Percentiles rank a stretch among this genome's conserved stretches.
phyloP scores from a whole-genome alignment of 805 yeast species.

The Wickerhamiella australiensis region DNA sequence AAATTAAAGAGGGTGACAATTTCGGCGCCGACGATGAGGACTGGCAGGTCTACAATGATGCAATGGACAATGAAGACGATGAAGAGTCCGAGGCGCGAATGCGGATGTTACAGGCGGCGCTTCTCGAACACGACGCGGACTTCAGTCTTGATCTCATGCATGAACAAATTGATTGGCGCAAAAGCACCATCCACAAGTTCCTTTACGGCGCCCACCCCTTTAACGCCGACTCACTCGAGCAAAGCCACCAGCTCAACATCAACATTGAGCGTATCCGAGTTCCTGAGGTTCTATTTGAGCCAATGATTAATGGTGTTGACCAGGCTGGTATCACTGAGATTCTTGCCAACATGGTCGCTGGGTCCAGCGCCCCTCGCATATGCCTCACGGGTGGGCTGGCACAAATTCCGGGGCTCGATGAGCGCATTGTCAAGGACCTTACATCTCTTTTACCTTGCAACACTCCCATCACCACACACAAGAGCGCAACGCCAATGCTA shows the following conservation, averaged over 20 bases:
- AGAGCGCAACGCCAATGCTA: constrained; percentile 52
- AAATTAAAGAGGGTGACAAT: constrained; percentile 60
- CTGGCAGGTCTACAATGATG: constrained; percentile 65
- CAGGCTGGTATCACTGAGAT: constrained; percentile 89
- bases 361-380: constrained; percentile 39
- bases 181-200: constrained; percentile 66
- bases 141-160: constrained; percentile 77
- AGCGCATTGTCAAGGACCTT: constrained; percentile 59
- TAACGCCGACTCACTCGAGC: constrained; percentile 69
- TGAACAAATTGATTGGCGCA: constrained; percentile 77
- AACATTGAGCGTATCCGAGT: constrained; percentile 84
- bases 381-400: constrained; percentile 83
- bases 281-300: constrained; percentile 87
- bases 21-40: constrained; percentile 94
- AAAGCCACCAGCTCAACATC: constrained; percentile 79
- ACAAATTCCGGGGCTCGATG: constrained; percentile 48
- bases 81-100: constrained; percentile 45
- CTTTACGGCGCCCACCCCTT: constrained; percentile 83
- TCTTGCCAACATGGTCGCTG: constrained; percentile 48
- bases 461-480: constrained; percentile 45
- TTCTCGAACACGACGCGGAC: constrained; percentile 71
- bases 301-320: constrained; percentile 86
- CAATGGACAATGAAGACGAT: constrained; percentile 60
- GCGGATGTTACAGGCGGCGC: constrained; percentile 50
- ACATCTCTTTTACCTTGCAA: constrained; percentile 58